Evolutionary conservation across 208 protist genomes (phyloP).

Genomic region (Leishmania arabica): DNA sequence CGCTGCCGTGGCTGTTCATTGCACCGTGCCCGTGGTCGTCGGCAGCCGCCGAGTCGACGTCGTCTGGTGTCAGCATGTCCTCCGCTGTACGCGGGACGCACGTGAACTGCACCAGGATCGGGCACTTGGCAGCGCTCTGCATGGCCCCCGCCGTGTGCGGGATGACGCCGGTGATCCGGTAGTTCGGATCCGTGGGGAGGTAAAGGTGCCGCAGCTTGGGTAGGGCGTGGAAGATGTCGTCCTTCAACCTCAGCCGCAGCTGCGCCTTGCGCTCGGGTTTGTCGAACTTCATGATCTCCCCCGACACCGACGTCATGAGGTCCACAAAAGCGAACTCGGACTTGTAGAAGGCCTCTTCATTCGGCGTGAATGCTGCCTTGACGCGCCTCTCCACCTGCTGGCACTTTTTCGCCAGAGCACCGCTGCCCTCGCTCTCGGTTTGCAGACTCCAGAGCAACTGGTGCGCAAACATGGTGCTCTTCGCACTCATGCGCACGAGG

Average conservation of each 20-base stretch:
- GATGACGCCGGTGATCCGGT: constrained; percentile 76
- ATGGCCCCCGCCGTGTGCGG: constrained; percentile 78
- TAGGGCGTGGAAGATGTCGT: constrained; percentile 63
- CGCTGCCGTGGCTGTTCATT: background rate
- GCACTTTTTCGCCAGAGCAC: constrained; percentile 51
- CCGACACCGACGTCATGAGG: constrained; percentile 77
- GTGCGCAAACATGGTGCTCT: constrained; percentile 81
- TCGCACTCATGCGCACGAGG: constrained; percentile 53
- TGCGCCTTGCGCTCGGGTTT: constrained; percentile 79
- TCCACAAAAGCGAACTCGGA: constrained; percentile 82
- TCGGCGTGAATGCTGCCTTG: constrained; percentile 42
- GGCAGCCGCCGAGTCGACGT: constrained; percentile 9
- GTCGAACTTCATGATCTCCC: constrained; percentile 77
- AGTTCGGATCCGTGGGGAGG: constrained; percentile 81
- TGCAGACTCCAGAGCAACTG: constrained; percentile 88
- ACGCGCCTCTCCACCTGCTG: constrained; percentile 38
- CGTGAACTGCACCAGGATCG: constrained; percentile 90
- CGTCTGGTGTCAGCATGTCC: constrained; percentile 39
- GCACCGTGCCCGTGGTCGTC: constrained; percentile 30
- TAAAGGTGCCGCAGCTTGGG: constrained; percentile 68
- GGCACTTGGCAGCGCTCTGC: constrained; percentile 92
- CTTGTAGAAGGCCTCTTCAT: constrained; percentile 57
- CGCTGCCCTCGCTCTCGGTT: constrained; percentile 64
- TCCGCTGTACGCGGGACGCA: constrained; percentile 51
- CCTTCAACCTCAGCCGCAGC: constrained; percentile 67